These are phyloP conservation scores for Lactarius akahatsu DNA, from an alignment of 768 basidiomycete genomes.

Conservation along the genomic window DNA sequence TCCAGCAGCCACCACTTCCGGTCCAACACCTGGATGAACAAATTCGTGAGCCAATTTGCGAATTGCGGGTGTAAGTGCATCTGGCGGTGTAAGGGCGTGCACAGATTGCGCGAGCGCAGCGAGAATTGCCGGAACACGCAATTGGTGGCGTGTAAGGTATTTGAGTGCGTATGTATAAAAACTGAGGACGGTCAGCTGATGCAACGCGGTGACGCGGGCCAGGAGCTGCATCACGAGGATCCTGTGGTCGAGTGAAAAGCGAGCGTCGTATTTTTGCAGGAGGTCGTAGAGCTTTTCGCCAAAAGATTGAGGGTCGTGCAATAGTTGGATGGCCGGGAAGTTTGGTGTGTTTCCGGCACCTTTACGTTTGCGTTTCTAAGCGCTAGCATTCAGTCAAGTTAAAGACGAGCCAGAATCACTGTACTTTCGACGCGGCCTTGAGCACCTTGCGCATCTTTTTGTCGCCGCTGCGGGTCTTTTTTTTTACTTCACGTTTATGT, in stretches of 20 bases:
- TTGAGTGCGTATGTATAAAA: slow-evolving; percentile 97
- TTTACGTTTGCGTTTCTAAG: slow-evolving; percentile 40
- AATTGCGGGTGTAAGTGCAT: slow-evolving; percentile 84
- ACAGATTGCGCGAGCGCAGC: slow-evolving; percentile 92
- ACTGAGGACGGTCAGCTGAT: slow-evolving; percentile 89
- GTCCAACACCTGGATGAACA: slow-evolving; percentile 94
- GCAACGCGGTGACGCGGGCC: slow-evolving; percentile 87
- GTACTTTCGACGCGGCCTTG: slow-evolving; percentile 73
- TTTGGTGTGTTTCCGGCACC: slow-evolving; percentile 49
- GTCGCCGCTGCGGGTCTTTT: slow-evolving; percentile 82
- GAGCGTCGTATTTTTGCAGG: slow-evolving; percentile 83
- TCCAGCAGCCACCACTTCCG: slow-evolving; percentile 95
- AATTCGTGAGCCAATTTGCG: slow-evolving; percentile 94
- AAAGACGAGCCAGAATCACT: slow-evolving; percentile 10
- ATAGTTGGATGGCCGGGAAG: slow-evolving; percentile 88
- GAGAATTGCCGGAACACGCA: slow-evolving; percentile 89
- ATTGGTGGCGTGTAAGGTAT: slow-evolving; percentile 89
- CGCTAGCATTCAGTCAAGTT: slow-evolving; percentile 14
- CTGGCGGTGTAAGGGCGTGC: slow-evolving; percentile 93
- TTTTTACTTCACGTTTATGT: slow-evolving; percentile 90
- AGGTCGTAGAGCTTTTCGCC: slow-evolving; percentile 89
- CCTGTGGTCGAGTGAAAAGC: slow-evolving; percentile 96
- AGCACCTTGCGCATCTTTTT: slow-evolving; percentile 75
- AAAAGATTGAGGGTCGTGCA: slow-evolving; percentile 95
- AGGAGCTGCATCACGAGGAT: slow-evolving; percentile 96